Conservation (phyloP, 2,329 filamentous ascomycete species). For the Colletotrichum cuscutae region DNA sequence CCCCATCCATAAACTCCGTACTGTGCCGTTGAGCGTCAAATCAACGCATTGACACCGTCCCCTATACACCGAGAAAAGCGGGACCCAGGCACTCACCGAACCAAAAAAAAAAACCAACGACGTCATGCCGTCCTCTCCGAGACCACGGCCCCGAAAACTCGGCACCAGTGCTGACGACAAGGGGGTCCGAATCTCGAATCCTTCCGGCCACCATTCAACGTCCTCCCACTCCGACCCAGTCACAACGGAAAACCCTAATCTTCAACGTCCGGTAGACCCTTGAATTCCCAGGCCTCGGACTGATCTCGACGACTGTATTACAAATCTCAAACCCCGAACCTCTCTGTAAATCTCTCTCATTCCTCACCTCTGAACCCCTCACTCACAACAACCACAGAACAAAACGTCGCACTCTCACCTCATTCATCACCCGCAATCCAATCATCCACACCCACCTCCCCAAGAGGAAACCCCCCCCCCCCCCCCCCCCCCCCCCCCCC, state of each 20-base stretch:
- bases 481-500: too few species aligned
- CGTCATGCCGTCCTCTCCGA: conserved; percentile 33
- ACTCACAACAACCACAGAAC: background rate
- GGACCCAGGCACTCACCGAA: background rate
- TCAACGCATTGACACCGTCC: too few species aligned
- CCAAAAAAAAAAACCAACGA: background rate
- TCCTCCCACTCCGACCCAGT: background rate
- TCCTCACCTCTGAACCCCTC: background rate
- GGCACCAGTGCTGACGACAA: conserved; percentile 7
- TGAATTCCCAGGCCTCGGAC: background rate
- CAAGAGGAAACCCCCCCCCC: too few species aligned
- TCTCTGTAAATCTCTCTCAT: background rate
- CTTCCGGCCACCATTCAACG: background rate
- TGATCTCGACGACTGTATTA: background rate
- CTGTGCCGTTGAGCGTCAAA: too few species aligned
- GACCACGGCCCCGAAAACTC: conserved; percentile 31
- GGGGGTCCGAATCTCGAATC: conserved; percentile 2
- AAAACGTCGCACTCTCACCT: background rate
- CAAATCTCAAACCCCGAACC: background rate
- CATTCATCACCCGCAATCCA: background rate
- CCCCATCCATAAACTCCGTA: too few species aligned
- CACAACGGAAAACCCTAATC: background rate
- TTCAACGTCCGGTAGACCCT: background rate
- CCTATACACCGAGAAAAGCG: conserved; percentile 7
- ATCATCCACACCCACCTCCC: background rate